phyloP scores from a whole-genome alignment of 1,284 basidiomycete genomes.

The Mycena citricolor region DNA sequence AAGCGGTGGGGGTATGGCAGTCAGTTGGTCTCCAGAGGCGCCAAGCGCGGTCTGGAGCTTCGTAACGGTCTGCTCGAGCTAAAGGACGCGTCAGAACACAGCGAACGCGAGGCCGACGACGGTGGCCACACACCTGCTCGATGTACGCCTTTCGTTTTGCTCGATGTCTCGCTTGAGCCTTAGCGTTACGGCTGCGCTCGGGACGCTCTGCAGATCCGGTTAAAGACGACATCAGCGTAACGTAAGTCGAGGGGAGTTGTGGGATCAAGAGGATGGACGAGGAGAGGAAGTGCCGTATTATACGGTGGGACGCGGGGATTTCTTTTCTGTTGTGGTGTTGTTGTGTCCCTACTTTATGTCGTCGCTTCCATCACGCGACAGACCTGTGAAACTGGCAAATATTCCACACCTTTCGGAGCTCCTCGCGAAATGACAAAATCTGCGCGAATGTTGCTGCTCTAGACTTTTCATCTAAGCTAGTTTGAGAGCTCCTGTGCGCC shows the following conservation, averaged over 20 bases:
- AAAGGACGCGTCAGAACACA: conserved; percentile 16
- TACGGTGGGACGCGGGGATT: conserved; percentile 7
- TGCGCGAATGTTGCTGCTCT: background rate
- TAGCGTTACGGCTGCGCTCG: conserved; percentile 82
- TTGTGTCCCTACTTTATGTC: conserved; percentile 22
- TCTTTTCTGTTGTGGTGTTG: too few relatives aligned
- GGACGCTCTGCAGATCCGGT: conserved; percentile 47
- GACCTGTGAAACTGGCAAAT: conserved; percentile 18
- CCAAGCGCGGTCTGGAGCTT: conserved; percentile 74
- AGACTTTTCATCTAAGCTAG: conserved; percentile 20
- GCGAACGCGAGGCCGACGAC: conserved; percentile 3
- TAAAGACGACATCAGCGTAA: conserved; percentile 37
- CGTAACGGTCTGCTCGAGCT: conserved; percentile 81
- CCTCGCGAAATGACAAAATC: background rate
- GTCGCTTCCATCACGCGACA: conserved; percentile 18
- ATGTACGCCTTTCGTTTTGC: conserved; percentile 93
- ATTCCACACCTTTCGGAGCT: conserved; percentile 12
- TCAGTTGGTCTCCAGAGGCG: conserved; percentile 66
- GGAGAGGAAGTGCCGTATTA: conserved; percentile 26
- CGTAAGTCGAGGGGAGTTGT: conserved; percentile 33
- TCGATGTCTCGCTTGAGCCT: conserved; percentile 86
- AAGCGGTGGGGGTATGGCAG: conserved; percentile 65
- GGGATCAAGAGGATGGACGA: conserved; percentile 33
- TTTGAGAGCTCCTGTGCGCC: conserved; percentile 11
- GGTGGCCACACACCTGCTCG: conserved; percentile 64